phyloP scores from a whole-genome alignment of 805 yeast species.

The Wickerhamiella kazuoi region DNA sequence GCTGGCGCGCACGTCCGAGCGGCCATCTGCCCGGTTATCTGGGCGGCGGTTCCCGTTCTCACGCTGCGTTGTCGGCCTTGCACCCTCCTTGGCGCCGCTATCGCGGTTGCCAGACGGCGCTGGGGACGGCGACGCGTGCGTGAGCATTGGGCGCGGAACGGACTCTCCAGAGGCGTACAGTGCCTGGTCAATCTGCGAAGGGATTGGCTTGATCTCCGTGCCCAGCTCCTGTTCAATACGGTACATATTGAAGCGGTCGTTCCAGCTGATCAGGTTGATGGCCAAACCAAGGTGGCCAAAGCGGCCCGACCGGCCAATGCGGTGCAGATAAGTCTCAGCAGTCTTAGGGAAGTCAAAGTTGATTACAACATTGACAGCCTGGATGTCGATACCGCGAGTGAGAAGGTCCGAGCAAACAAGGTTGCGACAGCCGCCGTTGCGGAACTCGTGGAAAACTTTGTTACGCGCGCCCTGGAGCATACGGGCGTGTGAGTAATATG shows the following conservation, averaged over 20 bases:
- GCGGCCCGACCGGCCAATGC: slow-evolving; percentile 98
- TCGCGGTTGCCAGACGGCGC: slow-evolving; percentile 5
- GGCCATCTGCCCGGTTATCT: too few relatives aligned
- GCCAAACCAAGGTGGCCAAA: slow-evolving; percentile 97
- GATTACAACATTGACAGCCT: slow-evolving; percentile 94
- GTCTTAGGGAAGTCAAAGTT: slow-evolving; percentile 97
- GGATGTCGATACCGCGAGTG: slow-evolving; percentile 97
- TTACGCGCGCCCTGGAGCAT: slow-evolving; percentile 97
- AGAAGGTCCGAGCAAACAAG: slow-evolving; percentile 90
- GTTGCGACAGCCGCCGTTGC: slow-evolving; percentile 95
- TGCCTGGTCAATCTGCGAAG: slow-evolving; percentile 75
- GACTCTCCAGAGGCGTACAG: slow-evolving; percentile 70
- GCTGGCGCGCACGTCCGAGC: too few relatives aligned
- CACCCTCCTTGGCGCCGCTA: too few relatives aligned
- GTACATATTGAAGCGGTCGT: slow-evolving; percentile 82
- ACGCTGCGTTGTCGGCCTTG: too few relatives aligned
- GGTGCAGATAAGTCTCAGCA: slow-evolving; percentile 93
- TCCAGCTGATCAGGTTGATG: slow-evolving; percentile 89
- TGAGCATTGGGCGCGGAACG: slow-evolving; percentile 80
- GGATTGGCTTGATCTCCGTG: slow-evolving; percentile 93
- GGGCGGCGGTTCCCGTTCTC: too few relatives aligned
- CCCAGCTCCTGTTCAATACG: slow-evolving; percentile 95
- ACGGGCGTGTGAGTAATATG: slow-evolving; percentile 91
- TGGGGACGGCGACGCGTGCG: background rate
- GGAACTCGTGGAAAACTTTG: slow-evolving; percentile 94